phyloP scores from a whole-genome alignment of 1,284 basidiomycete species.

The Vanrija sp. region DNA sequence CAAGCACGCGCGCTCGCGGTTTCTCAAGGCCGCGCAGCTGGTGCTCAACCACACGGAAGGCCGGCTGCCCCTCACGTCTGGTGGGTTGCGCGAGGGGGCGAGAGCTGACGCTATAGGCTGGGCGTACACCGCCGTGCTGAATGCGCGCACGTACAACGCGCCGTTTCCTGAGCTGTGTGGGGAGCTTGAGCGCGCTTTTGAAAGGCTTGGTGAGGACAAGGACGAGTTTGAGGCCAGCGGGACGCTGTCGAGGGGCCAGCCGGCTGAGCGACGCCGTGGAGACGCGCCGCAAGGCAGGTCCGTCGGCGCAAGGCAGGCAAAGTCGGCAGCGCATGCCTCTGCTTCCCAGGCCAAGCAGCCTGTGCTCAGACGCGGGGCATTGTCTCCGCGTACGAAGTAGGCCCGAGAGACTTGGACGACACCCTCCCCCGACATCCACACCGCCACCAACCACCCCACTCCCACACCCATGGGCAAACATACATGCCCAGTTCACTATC shows the following conservation, averaged over 20 bases:
- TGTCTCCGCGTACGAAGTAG: neutral
- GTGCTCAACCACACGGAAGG: neutral
- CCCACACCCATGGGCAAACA: neutral
- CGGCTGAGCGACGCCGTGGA: too few species aligned
- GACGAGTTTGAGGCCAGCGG: too few species aligned
- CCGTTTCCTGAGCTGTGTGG: slow-evolving; percentile 5
- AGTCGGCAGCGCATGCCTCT: too few species aligned
- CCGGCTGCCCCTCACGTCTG: neutral
- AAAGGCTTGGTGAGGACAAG: too few species aligned
- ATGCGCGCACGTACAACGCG: slow-evolving; percentile 3
- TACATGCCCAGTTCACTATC: neutral
- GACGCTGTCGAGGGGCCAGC: too few species aligned
- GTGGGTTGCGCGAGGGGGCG: neutral
- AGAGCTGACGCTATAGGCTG: neutral
- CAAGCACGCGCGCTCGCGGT: slow-evolving; percentile 8
- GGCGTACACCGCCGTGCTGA: slow-evolving; percentile 7
- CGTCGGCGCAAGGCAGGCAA: too few species aligned
- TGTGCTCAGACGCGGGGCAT: neutral
- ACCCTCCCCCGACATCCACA: neutral
- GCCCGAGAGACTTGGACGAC: too few species aligned
- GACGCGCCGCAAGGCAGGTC: too few species aligned
- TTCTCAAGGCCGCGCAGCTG: slow-evolving; percentile 11
- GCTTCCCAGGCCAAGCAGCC: neutral
- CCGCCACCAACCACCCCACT: neutral
- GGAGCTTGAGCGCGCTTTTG: neutral